phyloP scores from a whole-genome alignment of 306 rosid species.

The Vigna trinervia region DNA sequence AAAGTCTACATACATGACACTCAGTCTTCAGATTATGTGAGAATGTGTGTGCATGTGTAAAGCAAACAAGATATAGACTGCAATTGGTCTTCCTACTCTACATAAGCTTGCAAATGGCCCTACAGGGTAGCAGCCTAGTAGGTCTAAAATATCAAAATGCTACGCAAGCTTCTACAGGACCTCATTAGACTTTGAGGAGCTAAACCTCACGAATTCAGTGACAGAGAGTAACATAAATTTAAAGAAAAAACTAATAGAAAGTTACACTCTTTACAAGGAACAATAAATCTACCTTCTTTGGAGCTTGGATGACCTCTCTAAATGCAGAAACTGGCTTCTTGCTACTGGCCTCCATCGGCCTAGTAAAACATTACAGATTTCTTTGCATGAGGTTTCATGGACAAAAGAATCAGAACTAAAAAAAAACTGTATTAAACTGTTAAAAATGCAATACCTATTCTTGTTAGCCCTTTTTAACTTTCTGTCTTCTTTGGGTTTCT shows the following conservation, averaged over 20 bases:
- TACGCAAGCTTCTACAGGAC: background rate
- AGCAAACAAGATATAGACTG: constrained; percentile 19
- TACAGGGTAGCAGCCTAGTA: background rate
- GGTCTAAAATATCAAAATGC: background rate
- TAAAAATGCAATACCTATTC: constrained; percentile 65
- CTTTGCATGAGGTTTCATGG: constrained; percentile 21
- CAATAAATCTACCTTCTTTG: constrained; percentile 67
- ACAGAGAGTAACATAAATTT: background rate
- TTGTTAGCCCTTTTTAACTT: constrained; percentile 71
- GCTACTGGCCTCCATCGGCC: constrained; percentile 94
- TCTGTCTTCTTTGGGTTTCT: constrained; percentile 55
- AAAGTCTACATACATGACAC: constrained; percentile 24
- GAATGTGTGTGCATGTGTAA: background rate
- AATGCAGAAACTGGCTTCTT: constrained; percentile 75
- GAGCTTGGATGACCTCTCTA: constrained; percentile 80
- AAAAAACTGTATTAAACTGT: background rate
- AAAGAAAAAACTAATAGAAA: constrained; percentile 4
- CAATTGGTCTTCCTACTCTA: constrained; percentile 2
- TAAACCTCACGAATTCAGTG: background rate
- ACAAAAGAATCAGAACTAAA: background rate
- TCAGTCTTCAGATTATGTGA: background rate
- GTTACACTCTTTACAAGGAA: background rate
- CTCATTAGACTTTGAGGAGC: constrained; percentile 1
- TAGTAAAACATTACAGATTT: constrained; percentile 41
- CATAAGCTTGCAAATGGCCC: constrained; percentile 9